Evolutionary conservation across 2,329 filamentous ascomycete genomes (phyloP).

Genomic region (Penicillium hesseltinei): DNA sequence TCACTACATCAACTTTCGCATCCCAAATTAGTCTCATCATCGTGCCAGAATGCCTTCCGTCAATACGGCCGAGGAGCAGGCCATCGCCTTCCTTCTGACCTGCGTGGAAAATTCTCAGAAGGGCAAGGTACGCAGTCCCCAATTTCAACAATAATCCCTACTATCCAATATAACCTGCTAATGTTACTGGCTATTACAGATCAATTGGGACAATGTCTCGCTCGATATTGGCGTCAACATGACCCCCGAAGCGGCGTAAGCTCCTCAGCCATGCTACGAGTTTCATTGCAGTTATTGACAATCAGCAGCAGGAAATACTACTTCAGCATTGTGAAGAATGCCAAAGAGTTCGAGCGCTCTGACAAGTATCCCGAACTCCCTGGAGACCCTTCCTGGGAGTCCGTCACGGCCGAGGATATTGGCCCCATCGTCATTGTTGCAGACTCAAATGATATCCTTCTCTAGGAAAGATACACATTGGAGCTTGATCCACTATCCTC

Average conservation of each 20-base stretch:
- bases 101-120: background rate
- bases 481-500: background rate
- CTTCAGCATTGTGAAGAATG: background rate
- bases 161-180: background rate
- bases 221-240: background rate
- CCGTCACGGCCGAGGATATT: background rate
- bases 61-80: background rate
- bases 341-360: background rate
- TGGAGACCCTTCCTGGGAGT: background rate
- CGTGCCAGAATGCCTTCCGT: background rate
- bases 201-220: background rate
- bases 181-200: background rate
- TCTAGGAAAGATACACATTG: background rate
- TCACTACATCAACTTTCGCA: too few species aligned
- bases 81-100: background rate
- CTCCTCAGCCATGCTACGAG: background rate
- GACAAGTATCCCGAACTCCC: background rate
- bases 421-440: background rate
- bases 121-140: background rate
- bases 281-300: too few species aligned
- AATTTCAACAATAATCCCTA: background rate
- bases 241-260: background rate
- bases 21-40: background rate
- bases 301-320: background rate
- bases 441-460: background rate